Evolutionary conservation across 2,329 filamentous ascomycete genomes (phyloP), one percentile per base, ranked within the genome.

Genomic region (Didymella sp.): DNA sequence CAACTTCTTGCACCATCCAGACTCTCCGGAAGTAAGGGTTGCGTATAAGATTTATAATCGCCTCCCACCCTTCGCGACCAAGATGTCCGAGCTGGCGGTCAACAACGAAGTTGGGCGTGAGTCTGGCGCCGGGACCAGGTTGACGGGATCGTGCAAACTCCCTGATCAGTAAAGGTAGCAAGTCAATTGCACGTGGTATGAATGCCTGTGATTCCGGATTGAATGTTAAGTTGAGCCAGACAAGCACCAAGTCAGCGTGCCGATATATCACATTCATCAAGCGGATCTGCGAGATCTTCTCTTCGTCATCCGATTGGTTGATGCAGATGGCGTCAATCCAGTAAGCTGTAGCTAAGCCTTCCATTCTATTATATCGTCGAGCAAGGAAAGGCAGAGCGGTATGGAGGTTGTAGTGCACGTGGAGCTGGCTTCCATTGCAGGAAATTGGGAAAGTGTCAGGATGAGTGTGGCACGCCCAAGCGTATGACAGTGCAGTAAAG

Each of bases 251-350:
- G 17, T 40, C 35, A 17, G 61, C 61, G 6, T 41, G 17, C 11
- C 48, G 38, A 46, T 58, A 62, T 7, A 62, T 60, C 2, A 40
- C 41, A 13, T 46, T 43, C 54, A 62, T 62, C 5, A 60, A 25
- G 6, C 40, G 17, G 6, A 64, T 58, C 27, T 64, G 59, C 2
- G 47, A 28, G 8, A 19, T 30, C 17, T 51, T 55, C 37, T 64
- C 61, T n/a, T 51, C 43, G 3, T 48, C 13, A 31, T 62, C 59
- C 5, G 24, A n/a, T 47, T 64, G 59, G 15, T 62, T 62, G 33
- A 64, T 64, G 21, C 52, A 62, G 5, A 60, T 33, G 9, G 61
- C 59, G 7, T 64, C 61, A 13, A 60, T 48, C 59, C 59, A 64
- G 12, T 46, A 53, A 7, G 50, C 24, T 12, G 8, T 35, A 25